Evolutionary conservation across 441 rosid species (phyloP), one percentile per base, ranked within the genome.

Genomic region (Lepidium campestre): DNA sequence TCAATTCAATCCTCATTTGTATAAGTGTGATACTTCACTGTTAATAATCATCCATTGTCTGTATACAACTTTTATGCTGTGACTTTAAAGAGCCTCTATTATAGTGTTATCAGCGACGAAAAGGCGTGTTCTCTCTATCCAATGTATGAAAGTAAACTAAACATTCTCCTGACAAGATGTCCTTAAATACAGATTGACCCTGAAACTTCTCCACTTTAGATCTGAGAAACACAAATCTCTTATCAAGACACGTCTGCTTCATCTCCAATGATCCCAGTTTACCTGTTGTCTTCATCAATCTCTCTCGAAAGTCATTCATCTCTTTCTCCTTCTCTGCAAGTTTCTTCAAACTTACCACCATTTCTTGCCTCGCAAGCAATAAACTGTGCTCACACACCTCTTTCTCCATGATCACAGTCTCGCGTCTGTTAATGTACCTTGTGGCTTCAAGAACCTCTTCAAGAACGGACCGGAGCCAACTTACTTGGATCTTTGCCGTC

Each of bases 401-500:
- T 41, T 72, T 65, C 29, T 72, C 75, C 35, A 7, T 6, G 9
- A 4, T 22, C 13, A 9, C 48, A 0, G 3, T 72, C 1, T 57
- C 41, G 1, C 14, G 34, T 57, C 32, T 65, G 29, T 61, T 59
- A 1, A 61, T 40, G 34, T 78, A 79, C 69, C 82, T 82, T 3
- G 81, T 37, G 8, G 73, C 85, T 42, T 80, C 84, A 27, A 57
- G 20, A 64, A 71, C 17, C 3, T 71, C 75, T 15, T 71, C 70
- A 31, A 64, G 40, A 48, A 64, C 53, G 3, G 60, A 62, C 41
- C 40, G 15, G 15, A 72, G 54, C 71, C 75, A 72, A 41, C 19
- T 46, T 15, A 10, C 66, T 49, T 10, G 60, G 55, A 72, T 57
- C 55, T 65, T 72, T 15, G 66, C 61, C 2, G 71, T 57, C 40